These are phyloP conservation scores for Narthecium ossifragum DNA, from an alignment of 106 monocot species.

Conservation along the genomic window DNA sequence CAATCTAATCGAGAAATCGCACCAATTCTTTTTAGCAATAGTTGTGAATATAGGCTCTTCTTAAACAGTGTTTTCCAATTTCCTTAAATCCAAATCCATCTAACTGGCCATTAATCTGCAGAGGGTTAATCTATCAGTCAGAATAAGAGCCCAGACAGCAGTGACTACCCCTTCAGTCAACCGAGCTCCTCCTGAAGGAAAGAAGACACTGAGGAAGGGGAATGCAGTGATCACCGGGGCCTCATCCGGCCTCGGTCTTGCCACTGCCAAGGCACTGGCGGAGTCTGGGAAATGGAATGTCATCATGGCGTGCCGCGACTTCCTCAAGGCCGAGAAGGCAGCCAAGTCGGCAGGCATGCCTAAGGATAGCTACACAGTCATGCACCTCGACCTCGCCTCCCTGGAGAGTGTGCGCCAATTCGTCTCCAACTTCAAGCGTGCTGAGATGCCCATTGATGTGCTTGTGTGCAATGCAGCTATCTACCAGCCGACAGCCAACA, in stretches of 20 bases:
- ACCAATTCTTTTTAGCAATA: no score
- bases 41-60: no score
- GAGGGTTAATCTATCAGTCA: constrained; percentile 17
- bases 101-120: constrained; percentile 7
- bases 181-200: constrained; percentile 31
- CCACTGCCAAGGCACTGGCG: constrained; percentile 79
- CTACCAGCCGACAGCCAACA: constrained; percentile 73
- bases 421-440: constrained; percentile 40
- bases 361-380: constrained; percentile 71
- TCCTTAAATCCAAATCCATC: no score
- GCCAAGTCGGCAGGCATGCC: constrained; percentile 83
- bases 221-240: constrained; percentile 79
- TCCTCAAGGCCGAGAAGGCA: constrained; percentile 86
- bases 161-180: constrained; percentile 40
- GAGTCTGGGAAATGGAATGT: constrained; percentile 89
- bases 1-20: no score
- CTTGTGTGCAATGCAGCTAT: constrained; percentile 94
- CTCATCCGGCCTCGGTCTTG: constrained; percentile 90
- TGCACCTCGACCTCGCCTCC: constrained; percentile 96
- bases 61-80: no score
- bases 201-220: constrained; percentile 80
- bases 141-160: constrained; percentile 55
- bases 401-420: constrained; percentile 91
- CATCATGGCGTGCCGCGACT: constrained; percentile 94
- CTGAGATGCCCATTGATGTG: constrained; percentile 55